Base-by-base conservation (phyloP, 495 filamentous ascomycete genomes). In the Baudoinia panamericana region DNA sequence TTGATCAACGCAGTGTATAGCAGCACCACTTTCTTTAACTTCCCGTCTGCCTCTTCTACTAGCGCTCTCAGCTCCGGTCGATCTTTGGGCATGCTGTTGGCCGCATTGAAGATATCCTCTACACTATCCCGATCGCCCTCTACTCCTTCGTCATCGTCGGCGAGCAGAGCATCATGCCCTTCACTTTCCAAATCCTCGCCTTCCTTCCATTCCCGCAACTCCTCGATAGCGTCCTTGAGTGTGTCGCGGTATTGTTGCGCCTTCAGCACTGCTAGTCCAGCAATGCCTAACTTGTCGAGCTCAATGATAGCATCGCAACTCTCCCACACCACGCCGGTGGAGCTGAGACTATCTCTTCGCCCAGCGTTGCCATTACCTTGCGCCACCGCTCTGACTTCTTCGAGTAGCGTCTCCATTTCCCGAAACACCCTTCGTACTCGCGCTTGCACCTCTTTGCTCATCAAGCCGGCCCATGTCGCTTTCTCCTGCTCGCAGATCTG, bases 141-240 rank as follows among this genome's bases (percentile, higher is more conserved):
- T 0, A 64, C 64, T 2, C 63, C 62, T 8, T 69, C 65, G 1
- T 68, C 63, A 3, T 69, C 67, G 0, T 58, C 60, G 2, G 64
- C 65, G n/a, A 45, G 54, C 19, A 63, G 52, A 12, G 55, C 57
- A 24, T 56, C 58, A 13, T 63, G 24, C 16, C 67, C 69, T 41
- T 68, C 67, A 4, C 61, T 65, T 21, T 67, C 71, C 0, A 68
- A 63, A 55, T 73, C 72, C 10, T 68, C 71, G 7, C 61, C 62
- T 28, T 62, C 60, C 12, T 33, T 45, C 80, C 85, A 94, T 50
- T 84, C 80, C 45, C 83, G 82, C 46, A 94, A 59, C 60, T 94
- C 86, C 48, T 77, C 70, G 20, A 90, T 66, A 0, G 84, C 80
- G 63, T 94, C 86, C 44, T 79, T 69, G 11, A 94, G 57, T 9